phyloP scores from a whole-genome alignment of 2,329 filamentous ascomycete species.

The Cladosporium colombiae region DNA sequence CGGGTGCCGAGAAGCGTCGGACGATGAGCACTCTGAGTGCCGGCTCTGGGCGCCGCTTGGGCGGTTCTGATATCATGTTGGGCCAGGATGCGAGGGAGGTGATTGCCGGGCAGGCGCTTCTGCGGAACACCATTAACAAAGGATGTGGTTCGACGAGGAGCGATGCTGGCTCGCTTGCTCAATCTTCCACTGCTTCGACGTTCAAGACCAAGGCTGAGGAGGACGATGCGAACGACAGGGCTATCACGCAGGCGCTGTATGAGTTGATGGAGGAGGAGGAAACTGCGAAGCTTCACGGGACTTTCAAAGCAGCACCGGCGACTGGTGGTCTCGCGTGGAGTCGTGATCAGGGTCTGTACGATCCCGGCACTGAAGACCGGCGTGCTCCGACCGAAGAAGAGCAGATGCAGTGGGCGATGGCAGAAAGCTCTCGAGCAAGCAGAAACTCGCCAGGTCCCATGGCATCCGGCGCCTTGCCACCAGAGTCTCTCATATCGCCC shows the following conservation, averaged over 20 bases:
- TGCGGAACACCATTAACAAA: conserved; percentile 64
- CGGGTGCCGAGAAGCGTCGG: conserved; percentile 66
- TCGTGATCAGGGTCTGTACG: conserved; percentile 39
- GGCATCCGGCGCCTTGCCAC: conserved; percentile 15
- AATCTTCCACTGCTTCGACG: conserved; percentile 69
- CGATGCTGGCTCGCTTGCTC: conserved; percentile 65
- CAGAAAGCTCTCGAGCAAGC: conserved; percentile 31
- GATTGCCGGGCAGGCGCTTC: conserved; percentile 69
- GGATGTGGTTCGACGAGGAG: conserved; percentile 76
- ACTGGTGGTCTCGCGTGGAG: conserved; percentile 45
- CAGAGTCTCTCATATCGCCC: conserved; percentile 21
- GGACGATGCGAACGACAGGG: conserved; percentile 83
- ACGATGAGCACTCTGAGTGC: conserved; percentile 47
- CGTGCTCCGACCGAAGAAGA: conserved; percentile 36
- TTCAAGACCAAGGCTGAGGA: conserved; percentile 84
- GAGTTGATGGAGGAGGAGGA: conserved; percentile 84
- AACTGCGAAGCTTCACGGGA: conserved; percentile 51
- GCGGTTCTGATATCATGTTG: conserved; percentile 59
- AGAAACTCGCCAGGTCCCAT: neutral
- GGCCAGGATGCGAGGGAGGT: conserved; percentile 70
- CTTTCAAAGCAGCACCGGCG: conserved; percentile 57
- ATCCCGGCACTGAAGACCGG: conserved; percentile 23
- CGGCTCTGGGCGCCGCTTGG: conserved; percentile 71
- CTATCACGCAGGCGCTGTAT: conserved; percentile 81
- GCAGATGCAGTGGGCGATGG: conserved; percentile 40